Conservation (phyloP, 2,329 filamentous ascomycete species). For the Tolypocladium tropicale region DNA sequence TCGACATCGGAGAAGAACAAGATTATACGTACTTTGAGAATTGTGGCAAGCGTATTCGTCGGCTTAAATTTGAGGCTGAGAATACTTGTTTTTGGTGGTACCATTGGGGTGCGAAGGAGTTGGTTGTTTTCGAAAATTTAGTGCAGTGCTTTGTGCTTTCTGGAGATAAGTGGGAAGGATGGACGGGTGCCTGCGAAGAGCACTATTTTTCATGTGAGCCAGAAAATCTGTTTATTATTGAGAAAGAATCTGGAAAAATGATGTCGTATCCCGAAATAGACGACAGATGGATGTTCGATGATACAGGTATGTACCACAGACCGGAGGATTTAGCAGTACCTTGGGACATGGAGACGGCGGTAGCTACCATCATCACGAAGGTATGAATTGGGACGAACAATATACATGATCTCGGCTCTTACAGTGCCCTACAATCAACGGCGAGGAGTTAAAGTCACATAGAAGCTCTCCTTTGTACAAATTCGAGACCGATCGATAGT, state of each 20-base stretch:
- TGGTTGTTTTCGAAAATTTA: background rate
- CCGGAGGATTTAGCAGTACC: background rate
- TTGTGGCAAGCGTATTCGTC: background rate
- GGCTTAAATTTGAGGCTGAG: background rate
- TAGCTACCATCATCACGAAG: background rate
- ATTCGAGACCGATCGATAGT: no score
- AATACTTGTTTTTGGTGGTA: background rate
- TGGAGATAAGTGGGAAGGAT: background rate
- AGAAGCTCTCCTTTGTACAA: no score
- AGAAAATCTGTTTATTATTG: background rate
- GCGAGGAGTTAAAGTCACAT: no score
- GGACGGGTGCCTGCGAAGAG: background rate
- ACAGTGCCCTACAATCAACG: no score
- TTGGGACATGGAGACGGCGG: background rate
- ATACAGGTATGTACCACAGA: background rate
- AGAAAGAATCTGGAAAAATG: background rate
- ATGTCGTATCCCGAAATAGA: background rate
- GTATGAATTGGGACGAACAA: background rate
- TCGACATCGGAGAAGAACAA: background rate
- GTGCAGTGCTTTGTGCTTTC: background rate
- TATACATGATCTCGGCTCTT: background rate
- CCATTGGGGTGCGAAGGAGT: background rate
- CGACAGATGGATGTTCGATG: background rate
- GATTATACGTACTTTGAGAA: background rate
- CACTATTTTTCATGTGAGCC: background rate